Evolutionary conservation across 2,329 filamentous ascomycete genomes (phyloP).

Genomic region (Thielaviopsis punctulata): DNA sequence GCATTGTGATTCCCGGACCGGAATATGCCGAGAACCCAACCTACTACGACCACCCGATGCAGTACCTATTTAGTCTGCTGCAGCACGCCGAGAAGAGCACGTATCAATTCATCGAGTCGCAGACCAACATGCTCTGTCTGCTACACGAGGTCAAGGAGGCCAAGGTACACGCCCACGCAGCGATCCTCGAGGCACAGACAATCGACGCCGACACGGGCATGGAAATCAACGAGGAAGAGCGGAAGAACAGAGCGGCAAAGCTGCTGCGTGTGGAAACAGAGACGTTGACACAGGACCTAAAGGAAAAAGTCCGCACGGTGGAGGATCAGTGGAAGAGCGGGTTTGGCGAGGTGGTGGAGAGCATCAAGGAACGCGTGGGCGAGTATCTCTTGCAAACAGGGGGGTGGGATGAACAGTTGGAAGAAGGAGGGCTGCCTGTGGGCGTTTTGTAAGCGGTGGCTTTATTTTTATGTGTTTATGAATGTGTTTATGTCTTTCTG

Average conservation of each 20-base stretch:
- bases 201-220: constrained; percentile 21
- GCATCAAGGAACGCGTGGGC: constrained; percentile 57
- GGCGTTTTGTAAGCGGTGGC: constrained; percentile 23
- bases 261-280: constrained; percentile 51
- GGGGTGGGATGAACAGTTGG: constrained; percentile 73
- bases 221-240: constrained; percentile 22
- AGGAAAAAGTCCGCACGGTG: constrained; percentile 82
- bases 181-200: constrained; percentile 47
- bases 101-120: constrained; percentile 91
- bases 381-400: constrained; percentile 57
- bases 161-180: constrained; percentile 50
- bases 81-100: constrained; percentile 81
- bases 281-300: constrained; percentile 64
- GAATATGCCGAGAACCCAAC: constrained; percentile 77
- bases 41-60: constrained; percentile 65
- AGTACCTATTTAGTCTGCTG: constrained; percentile 77
- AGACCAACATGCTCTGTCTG: constrained; percentile 78
- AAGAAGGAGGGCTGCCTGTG: constrained; percentile 32
- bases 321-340: constrained; percentile 84
- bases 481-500: constrained; percentile 12
- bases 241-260: constrained; percentile 29
- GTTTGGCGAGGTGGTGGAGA: constrained; percentile 58
- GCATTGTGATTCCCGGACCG: constrained; percentile 56
- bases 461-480: constrained; percentile 11
- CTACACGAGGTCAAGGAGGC: constrained; percentile 79